Evolutionary conservation across 2,329 filamentous ascomycete species (phyloP).

Genomic region (Diplodia intermedia): DNA sequence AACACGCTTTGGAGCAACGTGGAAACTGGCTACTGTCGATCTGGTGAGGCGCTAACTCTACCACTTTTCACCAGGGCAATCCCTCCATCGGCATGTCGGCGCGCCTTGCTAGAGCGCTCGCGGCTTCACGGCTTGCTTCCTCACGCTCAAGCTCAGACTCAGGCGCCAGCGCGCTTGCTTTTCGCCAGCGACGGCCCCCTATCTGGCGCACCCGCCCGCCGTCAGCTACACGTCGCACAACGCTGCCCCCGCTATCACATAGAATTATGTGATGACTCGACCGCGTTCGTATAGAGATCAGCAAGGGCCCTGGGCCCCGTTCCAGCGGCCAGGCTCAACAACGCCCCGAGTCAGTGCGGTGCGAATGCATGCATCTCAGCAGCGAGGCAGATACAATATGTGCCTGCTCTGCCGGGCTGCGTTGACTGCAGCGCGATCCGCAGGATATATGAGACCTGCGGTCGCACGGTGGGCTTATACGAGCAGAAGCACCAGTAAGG

Average conservation of each 20-base stretch:
- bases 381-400: constrained; percentile 12
- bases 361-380: background rate
- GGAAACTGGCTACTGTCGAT: background rate
- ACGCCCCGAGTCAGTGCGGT: constrained; percentile 17
- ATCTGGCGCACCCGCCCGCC: constrained; percentile 9
- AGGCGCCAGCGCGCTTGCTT: constrained; percentile 11
- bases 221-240: constrained; percentile 23
- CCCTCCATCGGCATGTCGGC: too few relatives aligned
- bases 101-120: constrained; percentile 11
- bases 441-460: constrained; percentile 24
- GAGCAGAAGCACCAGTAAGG: constrained; percentile 30
- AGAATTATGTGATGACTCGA: constrained; percentile 28
- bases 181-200: constrained; percentile 17
- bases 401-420: constrained; percentile 10
- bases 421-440: constrained; percentile 21
- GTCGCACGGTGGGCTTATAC: constrained; percentile 28
- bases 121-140: constrained; percentile 4
- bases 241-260: constrained; percentile 24
- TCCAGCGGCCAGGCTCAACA: constrained; percentile 25
- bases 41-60: background rate
- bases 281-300: constrained; percentile 29
- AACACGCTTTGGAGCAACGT: background rate
- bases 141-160: constrained; percentile 2
- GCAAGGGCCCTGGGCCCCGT: constrained; percentile 24
- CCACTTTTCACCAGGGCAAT: background rate